A percentile compares a stretch with the other conserved stretches of the same genome.
These are phyloP conservation scores for Casuarina cunninghamiana DNA, from an alignment of 306 rosid genomes.

Conservation along the genomic window DNA sequence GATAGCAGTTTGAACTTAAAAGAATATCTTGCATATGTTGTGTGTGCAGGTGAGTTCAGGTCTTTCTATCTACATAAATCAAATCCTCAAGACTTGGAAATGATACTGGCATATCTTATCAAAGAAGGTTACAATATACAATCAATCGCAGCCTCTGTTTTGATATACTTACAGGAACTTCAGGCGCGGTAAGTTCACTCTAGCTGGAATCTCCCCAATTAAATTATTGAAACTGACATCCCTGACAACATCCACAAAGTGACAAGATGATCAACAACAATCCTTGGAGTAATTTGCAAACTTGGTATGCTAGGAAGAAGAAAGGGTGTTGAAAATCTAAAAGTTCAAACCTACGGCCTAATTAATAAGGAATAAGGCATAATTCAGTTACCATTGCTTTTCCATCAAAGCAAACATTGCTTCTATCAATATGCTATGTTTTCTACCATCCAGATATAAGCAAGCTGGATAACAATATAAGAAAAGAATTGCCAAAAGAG, in stretches of 20 bases:
- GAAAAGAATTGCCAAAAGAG: neutral
- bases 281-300: conserved; percentile 4
- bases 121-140: neutral
- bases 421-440: neutral
- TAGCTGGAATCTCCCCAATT: conserved; percentile 68
- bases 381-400: neutral
- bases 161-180: conserved; percentile 62
- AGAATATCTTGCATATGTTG: neutral
- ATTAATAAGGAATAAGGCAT: neutral
- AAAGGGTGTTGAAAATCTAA: neutral
- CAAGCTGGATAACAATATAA: neutral
- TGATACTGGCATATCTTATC: neutral
- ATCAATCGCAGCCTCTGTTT: neutral
- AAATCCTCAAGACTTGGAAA: neutral
- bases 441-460: neutral
- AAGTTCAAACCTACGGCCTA: neutral
- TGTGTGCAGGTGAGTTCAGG: neutral
- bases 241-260: conserved; percentile 40
- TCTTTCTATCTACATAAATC: neutral
- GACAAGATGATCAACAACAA: conserved; percentile 10
- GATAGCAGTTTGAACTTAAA: conserved; percentile 10
- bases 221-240: conserved; percentile 86
- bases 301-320: neutral
- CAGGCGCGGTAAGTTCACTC: conserved; percentile 31
- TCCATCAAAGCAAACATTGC: neutral